Base-by-base conservation (phyloP, 495 filamentous ascomycete species). In the Pseudomonodictys pantanalensis region DNA sequence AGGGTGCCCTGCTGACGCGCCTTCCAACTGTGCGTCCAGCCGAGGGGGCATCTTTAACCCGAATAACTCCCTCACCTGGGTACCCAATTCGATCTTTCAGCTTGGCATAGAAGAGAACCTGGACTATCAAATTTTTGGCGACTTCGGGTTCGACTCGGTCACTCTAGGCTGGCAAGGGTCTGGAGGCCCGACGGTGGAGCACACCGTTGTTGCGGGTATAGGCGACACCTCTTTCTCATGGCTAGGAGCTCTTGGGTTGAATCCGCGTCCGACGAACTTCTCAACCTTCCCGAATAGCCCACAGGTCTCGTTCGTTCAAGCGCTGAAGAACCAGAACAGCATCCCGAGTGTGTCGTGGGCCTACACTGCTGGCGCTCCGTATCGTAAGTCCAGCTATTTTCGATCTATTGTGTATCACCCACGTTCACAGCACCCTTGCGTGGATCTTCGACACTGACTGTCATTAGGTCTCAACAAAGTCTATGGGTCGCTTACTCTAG, bases 201-300 rank as follows among this genome's bases (percentile, higher is more conserved):
- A 74, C 29, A 68, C 75, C 25, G 75, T 82, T 32, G 72, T 86
- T 33, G 79, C 79, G 29, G 79, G 75, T 20, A 76, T 84, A 60
- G 83, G 76, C 45, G 76, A 79, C 30, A 81, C 79, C 12, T 67
- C 73, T 44, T 83, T 82, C 59, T 43, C 45, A n/a, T 84, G 78
- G 58, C 69, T 82, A 17, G 85, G 85, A 17, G 77, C 73, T 35
- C 75, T 87, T 46, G 85, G 85, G 10, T 56, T 88, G 10, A 80
- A 71, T 39, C 69, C 69, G 12, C 60, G 64, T 29, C 62, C 70
- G 15, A 73, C 73, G 17, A 76, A 75, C 60, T 74, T 76, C 57
- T 68, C 68, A 11, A 68, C 35, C 22, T 63, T 69, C 38, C 61
- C 58, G 32, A 62, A 71, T 41, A 42, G 67, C 47, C 59, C 42